Evolutionary conservation across 441 rosid genomes (phyloP).

Genomic region (Adansonia gregorii): DNA sequence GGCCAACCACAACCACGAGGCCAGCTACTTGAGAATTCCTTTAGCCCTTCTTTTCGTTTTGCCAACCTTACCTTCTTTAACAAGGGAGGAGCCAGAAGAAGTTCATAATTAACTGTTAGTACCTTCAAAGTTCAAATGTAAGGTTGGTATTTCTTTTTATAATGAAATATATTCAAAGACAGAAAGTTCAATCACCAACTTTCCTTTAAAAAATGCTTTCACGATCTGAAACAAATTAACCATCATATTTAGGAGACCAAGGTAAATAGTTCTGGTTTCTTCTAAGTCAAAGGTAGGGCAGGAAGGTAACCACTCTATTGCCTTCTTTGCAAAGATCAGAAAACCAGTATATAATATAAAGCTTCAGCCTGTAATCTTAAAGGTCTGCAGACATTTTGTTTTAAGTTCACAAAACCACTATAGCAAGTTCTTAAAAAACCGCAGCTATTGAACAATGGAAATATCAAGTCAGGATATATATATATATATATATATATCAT

Average conservation of each 20-base stretch:
- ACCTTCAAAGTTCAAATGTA: background rate
- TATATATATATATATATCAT: background rate
- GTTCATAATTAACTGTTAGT: background rate
- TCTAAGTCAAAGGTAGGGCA: background rate
- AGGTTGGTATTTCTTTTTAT: background rate
- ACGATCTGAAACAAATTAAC: background rate
- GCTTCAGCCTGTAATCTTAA: background rate
- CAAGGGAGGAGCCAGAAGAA: background rate
- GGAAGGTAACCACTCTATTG: background rate
- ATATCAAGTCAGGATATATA: background rate
- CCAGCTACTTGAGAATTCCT: background rate
- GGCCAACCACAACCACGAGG: background rate
- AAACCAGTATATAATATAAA: too few relatives aligned
- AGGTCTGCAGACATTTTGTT: background rate
- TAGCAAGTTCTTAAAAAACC: background rate
- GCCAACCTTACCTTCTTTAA: background rate
- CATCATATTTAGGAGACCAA: background rate
- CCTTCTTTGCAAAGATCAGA: background rate
- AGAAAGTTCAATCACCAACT: background rate
- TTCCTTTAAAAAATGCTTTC: background rate
- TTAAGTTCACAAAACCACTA: background rate
- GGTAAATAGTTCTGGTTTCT: background rate
- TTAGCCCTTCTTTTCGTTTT: background rate
- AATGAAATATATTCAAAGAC: background rate
- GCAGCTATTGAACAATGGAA: background rate